phyloP scores from a whole-genome alignment of 2,329 filamentous ascomycete genomes.

The Scedosporium dehoogii region DNA sequence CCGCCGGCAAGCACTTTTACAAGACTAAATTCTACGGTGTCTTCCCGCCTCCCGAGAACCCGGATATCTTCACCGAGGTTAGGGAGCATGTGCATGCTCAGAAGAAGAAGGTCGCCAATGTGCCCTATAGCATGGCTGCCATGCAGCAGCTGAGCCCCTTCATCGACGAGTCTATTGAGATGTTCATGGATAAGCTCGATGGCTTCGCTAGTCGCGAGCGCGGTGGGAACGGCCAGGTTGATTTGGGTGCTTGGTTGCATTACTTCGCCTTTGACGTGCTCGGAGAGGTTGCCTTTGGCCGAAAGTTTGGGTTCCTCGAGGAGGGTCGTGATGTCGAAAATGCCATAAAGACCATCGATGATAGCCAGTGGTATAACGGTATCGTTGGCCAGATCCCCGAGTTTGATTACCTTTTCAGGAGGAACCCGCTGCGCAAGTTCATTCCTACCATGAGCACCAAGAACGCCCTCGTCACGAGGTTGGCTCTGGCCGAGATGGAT shows the following conservation, averaged over 20 bases:
- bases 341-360: slow-evolving; percentile 31
- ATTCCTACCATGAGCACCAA: slow-evolving; percentile 30
- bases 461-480: slow-evolving; percentile 39
- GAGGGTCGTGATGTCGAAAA: slow-evolving; percentile 11
- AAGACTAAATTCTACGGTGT: slow-evolving; percentile 44
- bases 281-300: slow-evolving; percentile 24
- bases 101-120: slow-evolving; percentile 43
- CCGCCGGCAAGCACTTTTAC: slow-evolving; percentile 40
- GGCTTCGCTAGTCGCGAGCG: slow-evolving; percentile 19
- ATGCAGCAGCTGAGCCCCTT: slow-evolving; percentile 42
- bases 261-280: slow-evolving; percentile 17
- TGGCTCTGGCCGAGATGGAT: slow-evolving; percentile 39
- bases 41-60: slow-evolving; percentile 46
- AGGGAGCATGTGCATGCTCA: slow-evolving; percentile 43
- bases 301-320: slow-evolving; percentile 26
- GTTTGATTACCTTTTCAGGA: slow-evolving; percentile 34
- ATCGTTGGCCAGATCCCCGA: slow-evolving; percentile 41
- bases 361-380: slow-evolving; percentile 41
- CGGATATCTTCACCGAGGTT: slow-evolving; percentile 47
- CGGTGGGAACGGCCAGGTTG: slow-evolving; percentile 16
- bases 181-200: slow-evolving; percentile 32
- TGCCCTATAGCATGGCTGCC: slow-evolving; percentile 41
- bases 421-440: slow-evolving; percentile 34
- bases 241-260: slow-evolving; percentile 36
- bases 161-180: slow-evolving; percentile 40